Evolutionary conservation across 2,329 filamentous ascomycete genomes (phyloP).

Genomic region (Tolypocladium album): DNA sequence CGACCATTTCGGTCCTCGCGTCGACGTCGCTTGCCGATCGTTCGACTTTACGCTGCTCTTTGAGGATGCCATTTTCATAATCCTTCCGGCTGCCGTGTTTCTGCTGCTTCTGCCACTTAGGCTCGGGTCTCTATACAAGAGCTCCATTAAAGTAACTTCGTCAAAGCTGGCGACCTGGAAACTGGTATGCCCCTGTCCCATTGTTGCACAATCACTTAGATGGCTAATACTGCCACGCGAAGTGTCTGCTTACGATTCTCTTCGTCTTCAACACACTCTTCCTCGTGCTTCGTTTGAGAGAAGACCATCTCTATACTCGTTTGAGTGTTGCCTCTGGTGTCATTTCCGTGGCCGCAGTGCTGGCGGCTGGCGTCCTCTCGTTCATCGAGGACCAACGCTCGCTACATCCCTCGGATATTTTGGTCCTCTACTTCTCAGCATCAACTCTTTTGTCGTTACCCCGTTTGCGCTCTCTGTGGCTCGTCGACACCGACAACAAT

Average conservation of each 20-base stretch:
- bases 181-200: not conserved
- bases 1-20: not conserved
- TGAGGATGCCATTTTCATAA: not conserved
- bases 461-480: not conserved
- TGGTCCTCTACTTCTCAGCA: not conserved
- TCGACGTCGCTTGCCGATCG: not conserved
- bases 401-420: not conserved
- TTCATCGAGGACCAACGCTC: conserved; percentile 1
- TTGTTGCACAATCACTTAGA: not conserved
- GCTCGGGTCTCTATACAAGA: not conserved
- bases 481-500: not conserved
- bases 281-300: not conserved
- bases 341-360: not conserved
- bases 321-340: not conserved
- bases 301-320: not conserved
- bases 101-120: not conserved
- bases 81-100: not conserved
- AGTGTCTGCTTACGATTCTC: not conserved
- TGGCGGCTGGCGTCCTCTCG: not conserved
- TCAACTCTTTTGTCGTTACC: not conserved
- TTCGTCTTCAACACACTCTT: not conserved
- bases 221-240: not conserved
- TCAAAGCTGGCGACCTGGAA: not conserved
- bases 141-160: not conserved
- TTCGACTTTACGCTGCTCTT: conserved; percentile 1